Evolutionary conservation across 192 early-diverging fungal genomes (phyloP).

Genomic region (Kappamyces sp.): DNA sequence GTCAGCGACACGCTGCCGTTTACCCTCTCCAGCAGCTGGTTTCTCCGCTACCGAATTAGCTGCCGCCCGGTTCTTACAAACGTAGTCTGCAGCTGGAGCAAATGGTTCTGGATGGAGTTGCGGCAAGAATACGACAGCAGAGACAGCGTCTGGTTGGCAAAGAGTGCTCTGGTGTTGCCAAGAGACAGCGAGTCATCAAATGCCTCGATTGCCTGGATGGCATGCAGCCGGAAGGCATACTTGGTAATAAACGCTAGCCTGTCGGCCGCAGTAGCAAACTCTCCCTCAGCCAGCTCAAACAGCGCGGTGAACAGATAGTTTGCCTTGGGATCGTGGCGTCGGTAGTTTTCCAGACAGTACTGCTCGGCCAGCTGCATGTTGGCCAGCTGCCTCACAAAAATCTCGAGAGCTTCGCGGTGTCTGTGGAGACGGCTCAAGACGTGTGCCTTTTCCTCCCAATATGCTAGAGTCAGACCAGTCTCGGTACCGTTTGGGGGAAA

Average conservation of each 20-base stretch:
- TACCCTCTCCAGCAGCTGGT: neutral
- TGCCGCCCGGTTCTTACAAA: neutral
- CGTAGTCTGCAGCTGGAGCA: neutral
- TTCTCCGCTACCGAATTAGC: neutral
- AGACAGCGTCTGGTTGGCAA: too few species aligned
- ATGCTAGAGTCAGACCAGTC: too few species aligned
- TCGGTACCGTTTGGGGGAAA: neutral
- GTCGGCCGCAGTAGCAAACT: neutral
- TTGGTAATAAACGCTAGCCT: slow-evolving; percentile 3
- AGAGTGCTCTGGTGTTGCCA: neutral
- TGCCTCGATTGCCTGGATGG: neutral
- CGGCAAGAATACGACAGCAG: too few species aligned
- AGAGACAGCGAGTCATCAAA: neutral
- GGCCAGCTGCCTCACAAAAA: neutral
- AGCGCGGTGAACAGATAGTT: slow-evolving; percentile 1
- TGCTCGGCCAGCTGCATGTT: slow-evolving; percentile 6
- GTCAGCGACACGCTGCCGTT: neutral
- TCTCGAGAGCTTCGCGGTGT: slow-evolving; percentile 9
- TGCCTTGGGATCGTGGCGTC: neutral
- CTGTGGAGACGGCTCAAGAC: slow-evolving; percentile 3
- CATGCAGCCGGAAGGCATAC: neutral
- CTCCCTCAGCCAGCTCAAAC: neutral
- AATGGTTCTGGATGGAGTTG: neutral
- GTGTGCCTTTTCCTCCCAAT: slow-evolving; percentile 2
- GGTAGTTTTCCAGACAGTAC: slow-evolving; percentile 8